Evolutionary conservation across 345 rosid genomes (phyloP).

Genomic region (Salix exigua): DNA sequence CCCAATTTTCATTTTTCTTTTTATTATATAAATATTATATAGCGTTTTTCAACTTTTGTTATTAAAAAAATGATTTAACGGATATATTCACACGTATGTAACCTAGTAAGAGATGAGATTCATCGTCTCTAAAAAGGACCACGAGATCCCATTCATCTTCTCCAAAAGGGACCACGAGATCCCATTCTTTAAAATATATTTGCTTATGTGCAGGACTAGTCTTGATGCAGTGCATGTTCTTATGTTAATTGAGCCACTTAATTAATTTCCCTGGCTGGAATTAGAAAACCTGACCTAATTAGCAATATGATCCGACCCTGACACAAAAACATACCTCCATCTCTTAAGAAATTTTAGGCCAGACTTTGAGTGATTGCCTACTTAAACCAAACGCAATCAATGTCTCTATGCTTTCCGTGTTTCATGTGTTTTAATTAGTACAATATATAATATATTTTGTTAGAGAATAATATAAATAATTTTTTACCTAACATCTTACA

Average conservation of each 20-base stretch:
- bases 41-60: constrained; percentile 6
- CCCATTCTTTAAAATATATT: constrained; percentile 9
- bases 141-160: constrained; percentile 24
- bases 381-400: neutral
- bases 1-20: too few species aligned
- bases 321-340: neutral
- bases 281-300: neutral
- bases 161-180: constrained; percentile 4
- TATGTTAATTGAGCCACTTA: neutral
- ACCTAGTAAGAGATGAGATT: constrained; percentile 10
- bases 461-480: too few species aligned
- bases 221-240: neutral
- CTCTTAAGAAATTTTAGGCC: neutral
- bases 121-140: constrained; percentile 8
- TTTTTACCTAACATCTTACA: too few species aligned
- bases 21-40: too few species aligned
- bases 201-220: neutral
- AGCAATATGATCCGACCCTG: neutral
- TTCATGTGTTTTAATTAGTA: neutral
- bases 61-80: neutral
- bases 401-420: neutral
- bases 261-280: neutral
- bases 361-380: neutral
- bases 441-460: neutral
- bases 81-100: constrained; percentile 19